phyloP scores from a whole-genome alignment of 2,329 filamentous ascomycete genomes.

The Penicillium sp. region DNA sequence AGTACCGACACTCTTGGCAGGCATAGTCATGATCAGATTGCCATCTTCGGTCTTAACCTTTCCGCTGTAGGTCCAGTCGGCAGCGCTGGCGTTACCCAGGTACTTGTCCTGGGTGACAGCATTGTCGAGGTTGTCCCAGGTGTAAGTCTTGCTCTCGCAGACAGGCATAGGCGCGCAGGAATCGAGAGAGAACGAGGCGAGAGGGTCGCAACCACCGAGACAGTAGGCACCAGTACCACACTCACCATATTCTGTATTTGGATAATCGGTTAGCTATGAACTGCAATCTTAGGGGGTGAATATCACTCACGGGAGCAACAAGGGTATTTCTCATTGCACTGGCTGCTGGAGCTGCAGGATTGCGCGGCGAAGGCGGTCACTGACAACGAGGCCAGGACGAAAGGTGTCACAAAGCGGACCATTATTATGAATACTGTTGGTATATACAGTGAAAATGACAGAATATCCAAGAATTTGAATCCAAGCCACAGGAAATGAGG shows the following conservation, averaged over 20 bases:
- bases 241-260: constrained; percentile 73
- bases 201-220: constrained; percentile 89
- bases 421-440: constrained; percentile 27
- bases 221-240: constrained; percentile 95
- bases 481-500: constrained; percentile 7
- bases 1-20: constrained; percentile 78
- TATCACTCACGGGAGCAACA: constrained; percentile 73
- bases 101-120: constrained; percentile 74
- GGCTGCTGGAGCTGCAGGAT: constrained; percentile 45
- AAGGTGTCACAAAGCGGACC: constrained; percentile 36
- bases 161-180: constrained; percentile 82
- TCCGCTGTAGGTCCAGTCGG: constrained; percentile 88
- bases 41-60: constrained; percentile 61
- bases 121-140: constrained; percentile 68
- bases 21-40: constrained; percentile 83
- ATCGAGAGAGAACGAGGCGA: constrained; percentile 76
- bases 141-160: constrained; percentile 72
- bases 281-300: neutral
- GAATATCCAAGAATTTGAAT: constrained; percentile 21
- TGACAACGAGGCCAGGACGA: constrained; percentile 36
- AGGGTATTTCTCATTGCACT: constrained; percentile 67
- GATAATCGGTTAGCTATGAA: constrained; percentile 8
- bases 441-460: constrained; percentile 16
- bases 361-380: constrained; percentile 32
- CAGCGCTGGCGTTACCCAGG: constrained; percentile 73